Conservation (phyloP, 2,329 filamentous ascomycete genomes). For the Alternaria gansuensis region DNA sequence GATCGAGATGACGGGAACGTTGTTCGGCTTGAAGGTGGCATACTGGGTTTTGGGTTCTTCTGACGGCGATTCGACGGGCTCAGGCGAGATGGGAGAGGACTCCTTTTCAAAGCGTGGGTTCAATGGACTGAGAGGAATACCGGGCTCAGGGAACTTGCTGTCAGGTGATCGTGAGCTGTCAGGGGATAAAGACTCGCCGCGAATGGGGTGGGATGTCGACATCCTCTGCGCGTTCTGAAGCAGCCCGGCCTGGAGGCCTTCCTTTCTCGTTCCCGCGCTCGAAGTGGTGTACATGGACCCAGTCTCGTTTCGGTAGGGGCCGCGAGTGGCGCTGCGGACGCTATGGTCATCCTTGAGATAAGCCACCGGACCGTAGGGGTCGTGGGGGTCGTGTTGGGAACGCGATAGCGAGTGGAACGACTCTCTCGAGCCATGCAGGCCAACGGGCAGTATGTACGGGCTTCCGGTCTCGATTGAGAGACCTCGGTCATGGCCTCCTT, state of each 20-base stretch:
- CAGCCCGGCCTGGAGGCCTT: constrained; percentile 60
- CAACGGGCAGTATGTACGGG: constrained; percentile 92
- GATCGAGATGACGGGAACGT: constrained; percentile 37
- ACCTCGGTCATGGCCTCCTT: constrained; percentile 55
- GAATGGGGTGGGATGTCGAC: constrained; percentile 62
- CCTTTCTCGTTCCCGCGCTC: constrained; percentile 57
- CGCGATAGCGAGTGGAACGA: constrained; percentile 87
- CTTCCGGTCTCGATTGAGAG: constrained; percentile 73
- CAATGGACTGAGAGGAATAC: constrained; percentile 40
- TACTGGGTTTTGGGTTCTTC: constrained; percentile 39
- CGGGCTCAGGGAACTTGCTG: constrained; percentile 49
- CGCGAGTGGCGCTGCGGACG: constrained; percentile 45
- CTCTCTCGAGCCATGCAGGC: constrained; percentile 79
- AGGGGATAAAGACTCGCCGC: constrained; percentile 51
- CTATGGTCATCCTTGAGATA: constrained; percentile 62
- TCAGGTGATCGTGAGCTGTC: constrained; percentile 44
- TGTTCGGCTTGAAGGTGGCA: constrained; percentile 50
- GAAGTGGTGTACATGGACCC: constrained; percentile 63
- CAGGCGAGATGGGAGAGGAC: constrained; percentile 14
- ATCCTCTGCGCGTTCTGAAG: constrained; percentile 66
- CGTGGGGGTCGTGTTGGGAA: constrained; percentile 76
- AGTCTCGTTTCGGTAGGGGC: constrained; percentile 49
- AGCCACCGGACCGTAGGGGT: constrained; percentile 78
- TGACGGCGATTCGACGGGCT: constrained; percentile 25
- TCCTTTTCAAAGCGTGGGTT: constrained; percentile 38